Evolutionary conservation across 2,329 filamentous ascomycete species (phyloP), one percentile per base, ranked within the genome.

Genomic region (Arachnomyces sp.): DNA sequence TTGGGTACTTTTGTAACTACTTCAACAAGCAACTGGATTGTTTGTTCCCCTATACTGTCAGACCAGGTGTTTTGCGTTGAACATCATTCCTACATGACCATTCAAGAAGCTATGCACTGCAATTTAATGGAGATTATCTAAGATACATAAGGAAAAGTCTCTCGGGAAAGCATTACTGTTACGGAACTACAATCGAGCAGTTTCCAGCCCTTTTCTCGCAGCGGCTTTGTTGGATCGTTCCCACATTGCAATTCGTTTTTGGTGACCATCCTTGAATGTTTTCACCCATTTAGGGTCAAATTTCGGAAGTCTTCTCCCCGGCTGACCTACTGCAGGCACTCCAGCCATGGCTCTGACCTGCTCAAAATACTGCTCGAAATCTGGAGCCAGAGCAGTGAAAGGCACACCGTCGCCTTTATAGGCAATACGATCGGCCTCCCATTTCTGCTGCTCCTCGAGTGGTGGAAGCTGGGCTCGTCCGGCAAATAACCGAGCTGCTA

Each of bases 341-440:
- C 69, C 68, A 0, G 68, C 68, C 17, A 72, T 52, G 3, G 44
- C 42, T 0, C 66, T 55, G 11, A 72, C 49, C 2, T 61, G 63
- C 54, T 83, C 76, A 48, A 84, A 83, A 51, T 83, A 83, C 11
- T 75, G 70, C 46, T 79, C 73, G 52, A 83, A 82, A 21, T 82
- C 71, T 0, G 79, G 79, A 43, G 71, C 74, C 7, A 83, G 57
- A 2, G 77, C 62, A 0, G 70, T 67, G 46, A 83, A 83, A 2
- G 63, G 66, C 0, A 69, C 59, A 0, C 77, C 75, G 44, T 82
- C 78, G 0, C 78, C 78, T 33, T 67, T 72, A 6, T 55, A 51
- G 14, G 59, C 59, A 8, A 82, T 70, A 0, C 78, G 62, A 2
- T 78, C 71, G 2, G 53, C 50, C 49, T 83, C 79, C 80, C 79